Evolutionary conservation across 305 asterid genomes (phyloP).

Genomic region (Galium porrigens): DNA sequence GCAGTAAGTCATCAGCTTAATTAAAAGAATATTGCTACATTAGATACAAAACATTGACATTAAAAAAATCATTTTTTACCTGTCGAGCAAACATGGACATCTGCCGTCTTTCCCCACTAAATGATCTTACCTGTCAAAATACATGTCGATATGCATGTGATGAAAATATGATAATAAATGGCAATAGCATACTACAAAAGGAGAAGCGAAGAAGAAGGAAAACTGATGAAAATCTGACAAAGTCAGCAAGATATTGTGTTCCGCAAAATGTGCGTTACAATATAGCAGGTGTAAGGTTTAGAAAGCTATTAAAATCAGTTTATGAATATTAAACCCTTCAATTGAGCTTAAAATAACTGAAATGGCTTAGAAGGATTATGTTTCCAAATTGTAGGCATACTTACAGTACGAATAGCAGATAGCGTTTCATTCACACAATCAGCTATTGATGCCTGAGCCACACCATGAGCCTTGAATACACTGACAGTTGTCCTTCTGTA

Average conservation of each 20-base stretch:
- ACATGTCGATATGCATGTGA: conserved; percentile 3
- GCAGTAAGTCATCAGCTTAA: conserved; percentile 9
- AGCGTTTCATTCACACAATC: conserved; percentile 74
- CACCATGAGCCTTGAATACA: conserved; percentile 84
- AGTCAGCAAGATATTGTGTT: neutral
- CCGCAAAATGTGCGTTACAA: neutral
- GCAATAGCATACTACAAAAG: neutral
- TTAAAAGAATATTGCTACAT: neutral
- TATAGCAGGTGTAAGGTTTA: neutral
- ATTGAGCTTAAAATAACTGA: neutral
- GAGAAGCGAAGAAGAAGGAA: neutral
- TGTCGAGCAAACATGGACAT: conserved; percentile 67
- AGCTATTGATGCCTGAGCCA: conserved; percentile 77
- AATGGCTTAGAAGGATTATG: neutral
- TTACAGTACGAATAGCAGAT: conserved; percentile 86
- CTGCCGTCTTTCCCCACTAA: conserved; percentile 89
- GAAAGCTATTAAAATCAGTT: neutral
- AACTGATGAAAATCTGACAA: neutral
- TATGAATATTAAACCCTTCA: neutral
- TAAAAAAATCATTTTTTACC: conserved; percentile 24
- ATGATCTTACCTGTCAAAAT: conserved; percentile 70
- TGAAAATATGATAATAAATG: neutral
- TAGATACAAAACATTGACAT: neutral
- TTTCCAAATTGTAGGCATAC: conserved; percentile 16
- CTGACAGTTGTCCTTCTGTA: conserved; percentile 81